Evolutionary conservation across 805 yeast species (phyloP), one percentile per base, ranked within the genome.

Genomic region (Nakazawaea wickerhamii): DNA sequence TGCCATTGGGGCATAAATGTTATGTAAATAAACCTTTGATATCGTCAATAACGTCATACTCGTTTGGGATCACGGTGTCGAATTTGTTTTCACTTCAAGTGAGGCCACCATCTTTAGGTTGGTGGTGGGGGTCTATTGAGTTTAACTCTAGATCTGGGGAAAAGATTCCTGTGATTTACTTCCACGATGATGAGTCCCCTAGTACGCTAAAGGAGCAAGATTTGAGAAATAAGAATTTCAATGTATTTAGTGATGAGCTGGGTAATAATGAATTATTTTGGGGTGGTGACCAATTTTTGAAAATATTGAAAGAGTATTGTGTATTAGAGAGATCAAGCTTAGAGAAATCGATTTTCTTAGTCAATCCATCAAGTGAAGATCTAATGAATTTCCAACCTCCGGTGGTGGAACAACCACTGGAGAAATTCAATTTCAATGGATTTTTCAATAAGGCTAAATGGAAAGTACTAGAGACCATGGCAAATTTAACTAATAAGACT

Each of bases 121-220:
- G 89, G 79, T 91, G 97, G 96, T 78, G 75, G 63, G 99, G 99
- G 0, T 85, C 96, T 0, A 65, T 91, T 13, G 67, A 88, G 2
- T 60, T 93, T 22, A 82, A 87, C 59, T 76, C 91, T 1, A 75
- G 75, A 49, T 77, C 65, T 32, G 77, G 77, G 7, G 83, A 77
- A 43, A 77, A 79, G 34, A 62, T 88, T 14, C 98, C 98, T 0
- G 82, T 89, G 4, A 55, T 93, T 31, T 93, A 90, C 60, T 90
- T 93, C 67, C 99, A 93, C 61, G 99, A 93, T 56, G 84, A 85
- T 43, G 90, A 85, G 52, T 77, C 83, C 26, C 81, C 86, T 5
- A 83, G 91, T 31, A 87, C 95, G 0, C 64, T 73, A 38, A 62
- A 72, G 47, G 81, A 76, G 48, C 83, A 79, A 48, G 72, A 75